Percentiles rank a stretch among this genome's conserved stretches.
Evolutionary conservation across 2,329 filamentous ascomycete genomes (phyloP).

Genomic region (Hymenoscyphus repandus): DNA sequence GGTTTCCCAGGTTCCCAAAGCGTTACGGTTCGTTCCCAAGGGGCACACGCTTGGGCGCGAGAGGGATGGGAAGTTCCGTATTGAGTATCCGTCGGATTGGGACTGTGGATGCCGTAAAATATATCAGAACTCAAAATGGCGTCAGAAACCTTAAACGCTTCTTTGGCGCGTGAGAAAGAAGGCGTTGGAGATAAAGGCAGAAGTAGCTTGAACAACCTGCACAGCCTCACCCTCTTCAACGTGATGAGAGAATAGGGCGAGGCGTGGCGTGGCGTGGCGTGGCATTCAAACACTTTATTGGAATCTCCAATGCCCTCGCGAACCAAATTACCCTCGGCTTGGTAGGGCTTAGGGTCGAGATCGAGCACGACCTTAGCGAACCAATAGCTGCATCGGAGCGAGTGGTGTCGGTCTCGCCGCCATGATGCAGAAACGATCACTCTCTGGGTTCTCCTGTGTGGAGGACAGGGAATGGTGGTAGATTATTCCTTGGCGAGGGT

Average conservation of each 20-base stretch:
- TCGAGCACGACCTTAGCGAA: constrained; percentile 3
- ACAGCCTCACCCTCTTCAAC: constrained; percentile 2
- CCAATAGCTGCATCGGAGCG: constrained; percentile 1
- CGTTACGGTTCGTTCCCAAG: too few species aligned
- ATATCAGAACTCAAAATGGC: constrained; percentile 14
- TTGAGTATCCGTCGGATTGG: background rate
- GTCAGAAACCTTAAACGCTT: constrained; percentile 1
- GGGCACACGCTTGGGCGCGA: too few species aligned
- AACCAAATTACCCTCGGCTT: background rate
- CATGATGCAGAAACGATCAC: constrained; percentile 7
- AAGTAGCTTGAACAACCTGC: background rate
- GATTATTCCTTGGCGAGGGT: constrained; percentile 3
- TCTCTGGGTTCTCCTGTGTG: background rate
- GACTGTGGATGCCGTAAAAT: background rate
- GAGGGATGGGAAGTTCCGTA: background rate
- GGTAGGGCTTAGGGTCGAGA: constrained; percentile 15
- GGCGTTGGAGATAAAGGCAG: background rate
- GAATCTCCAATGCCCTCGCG: background rate
- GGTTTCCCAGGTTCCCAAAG: too few species aligned
- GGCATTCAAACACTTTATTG: background rate
- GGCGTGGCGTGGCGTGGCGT: background rate
- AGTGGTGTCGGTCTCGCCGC: constrained; percentile 11
- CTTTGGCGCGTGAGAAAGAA: background rate
- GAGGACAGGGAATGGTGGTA: background rate
- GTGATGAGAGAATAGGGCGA: background rate